Evolutionary conservation across 2,329 filamentous ascomycete species (phyloP), one percentile per base, ranked within the genome.

Genomic region (Hawksworthiomyces lignivorus): DNA sequence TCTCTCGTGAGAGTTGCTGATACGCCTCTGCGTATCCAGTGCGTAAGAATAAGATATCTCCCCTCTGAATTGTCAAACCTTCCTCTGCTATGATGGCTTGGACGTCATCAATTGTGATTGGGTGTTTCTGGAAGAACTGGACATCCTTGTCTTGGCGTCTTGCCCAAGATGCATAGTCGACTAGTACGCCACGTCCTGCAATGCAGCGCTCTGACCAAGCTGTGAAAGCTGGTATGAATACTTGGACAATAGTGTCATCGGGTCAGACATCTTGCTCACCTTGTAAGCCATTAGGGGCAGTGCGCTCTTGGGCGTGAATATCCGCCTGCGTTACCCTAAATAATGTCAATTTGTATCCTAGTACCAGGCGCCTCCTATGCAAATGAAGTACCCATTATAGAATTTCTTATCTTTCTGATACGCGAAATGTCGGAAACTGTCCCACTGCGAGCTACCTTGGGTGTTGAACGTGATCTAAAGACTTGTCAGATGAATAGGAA

Each of bases 31-130:
- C 30, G 30, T 32, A 32, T 9, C 61, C 61, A 15, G 62, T 54
- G 6, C 62, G 59, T 7, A 64, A 50, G 51, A 64, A 63, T 43
- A 64, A 56, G 40, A 64, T 57, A 43, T 64, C 62, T 4, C 61
- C 61, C 7, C 50, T 50, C 33, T 60, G 52, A 39, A 65, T 60
- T 20, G 51, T 44, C 38, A 64, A 58, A 10, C 58, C 56, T 43
- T 54, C 57, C 32, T 64, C 61, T 9, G 41, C 42, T 1, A 58
- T 59, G 12, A 64, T 61, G 19, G 55, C 49, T 19, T 55, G 48
- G 3, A 63, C 56, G 8, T 60, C 59, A 24, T 62, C 60, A 0
- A 63, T 52, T 1, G 58, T 53, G 8, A 63, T 50, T 17, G 46
- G 50, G n/a, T 61, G 54, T 2, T 60, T 38, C 4, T 48, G 44